Conservation (phyloP, 1,284 basidiomycete genomes). For the Ganoderma multipileum region DNA sequence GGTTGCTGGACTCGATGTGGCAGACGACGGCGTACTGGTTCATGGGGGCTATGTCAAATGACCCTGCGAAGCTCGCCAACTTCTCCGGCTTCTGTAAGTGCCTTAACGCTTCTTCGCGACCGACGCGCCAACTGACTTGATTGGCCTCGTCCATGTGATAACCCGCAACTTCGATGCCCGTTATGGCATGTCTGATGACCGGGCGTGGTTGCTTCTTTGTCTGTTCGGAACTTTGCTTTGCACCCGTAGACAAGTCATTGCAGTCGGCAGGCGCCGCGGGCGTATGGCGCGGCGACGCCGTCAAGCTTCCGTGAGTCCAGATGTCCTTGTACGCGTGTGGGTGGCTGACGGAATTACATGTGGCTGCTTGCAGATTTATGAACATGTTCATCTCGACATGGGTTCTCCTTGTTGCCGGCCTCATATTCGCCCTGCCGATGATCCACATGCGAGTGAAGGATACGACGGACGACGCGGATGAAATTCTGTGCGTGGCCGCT, state of each 20-base stretch:
- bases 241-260: slow-evolving; percentile 47
- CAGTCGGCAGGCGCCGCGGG: slow-evolving; percentile 53
- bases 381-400: slow-evolving; percentile 53
- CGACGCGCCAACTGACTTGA: slow-evolving; percentile 9
- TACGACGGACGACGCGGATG: slow-evolving; percentile 41
- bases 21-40: slow-evolving; percentile 67
- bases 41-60: slow-evolving; percentile 56
- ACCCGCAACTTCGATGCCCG: neutral
- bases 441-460: slow-evolving; percentile 50
- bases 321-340: slow-evolving; percentile 2
- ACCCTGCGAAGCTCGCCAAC: slow-evolving; percentile 53
- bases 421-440: slow-evolving; percentile 54
- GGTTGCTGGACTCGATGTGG: slow-evolving; percentile 65
- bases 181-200: slow-evolving; percentile 3
- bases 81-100: slow-evolving; percentile 54
- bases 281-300: slow-evolving; percentile 50
- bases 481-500: slow-evolving; percentile 35
- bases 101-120: slow-evolving; percentile 6
- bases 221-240: neutral
- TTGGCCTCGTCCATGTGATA: slow-evolving; percentile 14
- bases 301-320: slow-evolving; percentile 44
- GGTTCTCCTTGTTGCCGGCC: slow-evolving; percentile 48
- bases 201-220: neutral
- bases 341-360: slow-evolving; percentile 11
- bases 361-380: slow-evolving; percentile 43